These are phyloP conservation scores for Ilex aquifolium DNA, from an alignment of 257 asterid species.

Conservation along the genomic window DNA sequence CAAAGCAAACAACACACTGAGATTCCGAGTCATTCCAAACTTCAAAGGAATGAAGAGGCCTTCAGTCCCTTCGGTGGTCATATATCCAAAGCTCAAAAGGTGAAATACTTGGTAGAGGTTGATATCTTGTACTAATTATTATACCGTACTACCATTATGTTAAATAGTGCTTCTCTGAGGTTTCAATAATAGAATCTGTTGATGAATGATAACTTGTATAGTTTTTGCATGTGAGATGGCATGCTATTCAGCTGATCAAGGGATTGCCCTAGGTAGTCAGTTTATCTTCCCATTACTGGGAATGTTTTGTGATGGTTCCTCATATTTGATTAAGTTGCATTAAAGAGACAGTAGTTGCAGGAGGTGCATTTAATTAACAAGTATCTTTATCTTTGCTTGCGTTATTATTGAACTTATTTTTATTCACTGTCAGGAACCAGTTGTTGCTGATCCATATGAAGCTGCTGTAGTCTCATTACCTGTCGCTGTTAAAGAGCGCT, in stretches of 20 bases:
- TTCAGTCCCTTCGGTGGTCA: constrained; percentile 23
- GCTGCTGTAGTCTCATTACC: constrained; percentile 78
- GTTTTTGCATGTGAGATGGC: no score
- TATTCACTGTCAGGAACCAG: constrained; percentile 35
- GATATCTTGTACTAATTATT: no score
- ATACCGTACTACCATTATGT: no score
- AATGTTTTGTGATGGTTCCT: neutral
- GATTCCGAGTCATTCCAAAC: constrained; percentile 39
- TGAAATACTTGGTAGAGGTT: constrained; percentile 11
- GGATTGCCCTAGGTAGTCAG: neutral
- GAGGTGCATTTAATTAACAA: no score
- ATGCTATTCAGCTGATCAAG: no score
- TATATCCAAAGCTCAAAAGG: constrained; percentile 35
- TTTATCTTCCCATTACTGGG: neutral
- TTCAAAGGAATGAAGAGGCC: constrained; percentile 25
- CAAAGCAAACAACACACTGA: constrained; percentile 31
- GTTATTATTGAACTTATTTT: constrained; percentile 7
- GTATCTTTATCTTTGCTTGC: constrained; percentile 9
- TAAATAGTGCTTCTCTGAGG: no score
- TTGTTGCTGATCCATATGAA: constrained; percentile 68
- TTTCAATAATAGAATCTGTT: no score
- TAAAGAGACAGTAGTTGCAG: no score
- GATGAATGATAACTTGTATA: no score
- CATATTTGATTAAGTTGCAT: neutral
- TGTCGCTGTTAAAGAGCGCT: constrained; percentile 68